Evolutionary conservation across 805 yeast species (phyloP).

Genomic region (Ogataea wickerhamii): DNA sequence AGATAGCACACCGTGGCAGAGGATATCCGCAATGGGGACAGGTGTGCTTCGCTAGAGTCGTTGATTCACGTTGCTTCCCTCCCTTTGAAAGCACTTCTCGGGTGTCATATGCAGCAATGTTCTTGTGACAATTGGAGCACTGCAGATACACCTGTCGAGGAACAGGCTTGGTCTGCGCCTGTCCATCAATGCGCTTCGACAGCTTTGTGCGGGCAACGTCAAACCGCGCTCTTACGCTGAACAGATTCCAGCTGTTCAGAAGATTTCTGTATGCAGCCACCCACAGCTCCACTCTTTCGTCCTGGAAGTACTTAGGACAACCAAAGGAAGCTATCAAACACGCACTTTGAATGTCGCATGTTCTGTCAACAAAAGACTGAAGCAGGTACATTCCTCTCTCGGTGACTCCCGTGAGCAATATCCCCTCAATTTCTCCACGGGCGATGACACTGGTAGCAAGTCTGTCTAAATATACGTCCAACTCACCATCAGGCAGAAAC

Average conservation of each 20-base stretch:
- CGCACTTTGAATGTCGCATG: constrained; percentile 90
- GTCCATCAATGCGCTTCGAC: constrained; percentile 50
- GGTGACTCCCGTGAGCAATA: constrained; percentile 88
- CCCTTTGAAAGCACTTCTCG: constrained; percentile 3
- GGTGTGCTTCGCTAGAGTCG: constrained; percentile 14
- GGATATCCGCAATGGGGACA: constrained; percentile 89
- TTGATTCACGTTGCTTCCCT: constrained; percentile 2
- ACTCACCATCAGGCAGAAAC: constrained; percentile 74
- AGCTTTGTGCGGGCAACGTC: constrained; percentile 74
- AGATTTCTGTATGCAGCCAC: constrained; percentile 61
- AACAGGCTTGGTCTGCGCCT: constrained; percentile 43
- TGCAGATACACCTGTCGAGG: constrained; percentile 79
- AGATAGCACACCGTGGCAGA: constrained; percentile 87
- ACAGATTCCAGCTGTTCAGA: constrained; percentile 77
- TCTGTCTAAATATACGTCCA: constrained; percentile 65
- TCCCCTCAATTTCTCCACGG: constrained; percentile 87
- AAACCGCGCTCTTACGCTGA: constrained; percentile 74
- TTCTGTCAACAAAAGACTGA: constrained; percentile 83
- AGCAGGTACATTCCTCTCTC: constrained; percentile 76
- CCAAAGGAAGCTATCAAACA: constrained; percentile 77
- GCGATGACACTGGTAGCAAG: constrained; percentile 67
- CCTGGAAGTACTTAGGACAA: constrained; percentile 77
- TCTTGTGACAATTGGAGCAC: constrained; percentile 79
- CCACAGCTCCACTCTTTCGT: constrained; percentile 76
- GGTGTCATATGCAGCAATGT: constrained; percentile 35